Evolutionary conservation across 1,284 basidiomycete genomes (phyloP), one percentile per base, ranked within the genome.

Genomic region (Cutaneotrichosporon sp.): DNA sequence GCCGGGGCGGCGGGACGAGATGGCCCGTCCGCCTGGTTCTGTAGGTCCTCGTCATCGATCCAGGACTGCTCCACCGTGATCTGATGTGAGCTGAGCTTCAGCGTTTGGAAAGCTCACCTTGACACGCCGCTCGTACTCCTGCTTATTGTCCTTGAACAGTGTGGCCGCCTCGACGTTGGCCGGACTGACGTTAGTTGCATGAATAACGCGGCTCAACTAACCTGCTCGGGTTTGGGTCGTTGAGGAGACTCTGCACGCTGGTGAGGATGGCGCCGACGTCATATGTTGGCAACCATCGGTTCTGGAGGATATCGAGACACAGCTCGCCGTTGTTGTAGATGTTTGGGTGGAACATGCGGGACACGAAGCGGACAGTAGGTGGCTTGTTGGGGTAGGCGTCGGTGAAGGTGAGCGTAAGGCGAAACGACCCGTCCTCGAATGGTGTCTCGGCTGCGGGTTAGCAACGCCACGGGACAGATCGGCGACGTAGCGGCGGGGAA

Each of bases 351-450:
- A 97, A 97, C 93, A 97, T 97, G 60, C 90, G 85, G 42, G 88
- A 90, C 24, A 97, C 81, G 79, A 98, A 98, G 71, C 94, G 93
- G 65, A 97, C 94, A 2, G 88, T 88, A 5, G 94, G 94, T 0
- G 94, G 91, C 72, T 97, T 97, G 80, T 97, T 97, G 16, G 94
- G 94, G 74, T 98, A 97, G 3, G 90, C 88, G 71, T 98, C 94
- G 73, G 97, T 93, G 66, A 97, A 97, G 0, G 88, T 91, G 46
- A 98, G 81, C 32, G 93, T 81, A 17, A 97, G 85, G 67, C 94
- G 92, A 84, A 98, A 97, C 12, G 94, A 97, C 57, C 94, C 94
- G 67, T 97, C 94, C 76, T 97, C 94, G 73, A 98, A 98, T 0
- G 94, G 94, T 12, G 93, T 98, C 59, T 97, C 94, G 70, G 87